phyloP scores from a whole-genome alignment of 768 basidiomycete genomes.

The Tephrocybe sp. region DNA sequence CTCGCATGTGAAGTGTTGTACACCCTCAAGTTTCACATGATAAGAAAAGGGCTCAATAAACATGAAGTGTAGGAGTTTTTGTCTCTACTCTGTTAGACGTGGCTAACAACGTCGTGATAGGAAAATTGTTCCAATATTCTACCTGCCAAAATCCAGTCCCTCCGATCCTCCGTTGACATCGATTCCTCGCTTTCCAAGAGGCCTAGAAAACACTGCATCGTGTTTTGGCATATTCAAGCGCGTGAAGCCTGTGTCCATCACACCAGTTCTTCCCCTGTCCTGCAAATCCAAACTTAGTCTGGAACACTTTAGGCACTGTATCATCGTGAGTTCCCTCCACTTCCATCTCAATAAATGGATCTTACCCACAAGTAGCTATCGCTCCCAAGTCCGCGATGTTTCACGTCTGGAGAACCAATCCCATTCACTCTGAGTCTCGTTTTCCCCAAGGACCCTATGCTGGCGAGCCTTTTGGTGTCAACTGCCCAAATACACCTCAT shows the following conservation, averaged over 20 bases:
- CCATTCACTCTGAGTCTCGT: slow-evolving; percentile 37
- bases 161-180: slow-evolving; percentile 29
- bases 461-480: slow-evolving; percentile 33
- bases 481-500: slow-evolving; percentile 35
- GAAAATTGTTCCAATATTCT: slow-evolving; percentile 36
- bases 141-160: slow-evolving; percentile 44
- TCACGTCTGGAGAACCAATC: slow-evolving; percentile 40
- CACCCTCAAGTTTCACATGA: slow-evolving; percentile 35
- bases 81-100: not conserved
- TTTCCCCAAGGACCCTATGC: slow-evolving; percentile 35
- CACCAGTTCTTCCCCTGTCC: slow-evolving; percentile 19
- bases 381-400: slow-evolving; percentile 33
- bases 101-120: slow-evolving; percentile 16
- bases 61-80: slow-evolving; percentile 35
- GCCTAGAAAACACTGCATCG: slow-evolving; percentile 17
- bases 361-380: slow-evolving; percentile 29
- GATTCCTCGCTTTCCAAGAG: slow-evolving; percentile 27
- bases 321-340: slow-evolving; percentile 26
- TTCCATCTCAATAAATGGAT: not conserved
- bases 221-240: slow-evolving; percentile 23
- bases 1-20: slow-evolving; percentile 36
- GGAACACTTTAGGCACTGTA: slow-evolving; percentile 17
- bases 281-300: slow-evolving; percentile 12
- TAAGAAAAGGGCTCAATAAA: slow-evolving; percentile 35
- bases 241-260: slow-evolving; percentile 28